Evolutionary conservation across 257 asterid species (phyloP).

Genomic region (Ophiorrhiza pumila): DNA sequence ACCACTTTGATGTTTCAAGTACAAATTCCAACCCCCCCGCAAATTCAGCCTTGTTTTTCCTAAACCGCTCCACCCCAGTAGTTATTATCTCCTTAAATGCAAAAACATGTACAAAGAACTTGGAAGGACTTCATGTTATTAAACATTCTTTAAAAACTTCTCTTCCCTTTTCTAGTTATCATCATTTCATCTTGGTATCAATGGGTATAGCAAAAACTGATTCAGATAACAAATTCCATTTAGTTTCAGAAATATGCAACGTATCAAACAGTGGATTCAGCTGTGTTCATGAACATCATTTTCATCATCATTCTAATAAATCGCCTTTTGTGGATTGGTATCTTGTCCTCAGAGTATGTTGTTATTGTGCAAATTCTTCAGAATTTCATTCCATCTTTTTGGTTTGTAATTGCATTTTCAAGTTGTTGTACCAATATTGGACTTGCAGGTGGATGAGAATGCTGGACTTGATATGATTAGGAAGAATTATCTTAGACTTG

Average conservation of each 20-base stretch:
- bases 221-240: constrained; percentile 39
- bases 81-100: constrained; percentile 5
- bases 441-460: constrained; percentile 57
- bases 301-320: constrained; percentile 19
- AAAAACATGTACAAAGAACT: not conserved
- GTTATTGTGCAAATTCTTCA: not conserved
- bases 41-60: constrained; percentile 42
- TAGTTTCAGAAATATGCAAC: constrained; percentile 49
- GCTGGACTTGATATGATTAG: constrained; percentile 42
- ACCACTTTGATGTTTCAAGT: constrained; percentile 36
- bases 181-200: not conserved
- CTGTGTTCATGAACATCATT: constrained; percentile 39
- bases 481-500: constrained; percentile 62
- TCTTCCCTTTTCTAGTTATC: not conserved
- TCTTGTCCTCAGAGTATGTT: constrained; percentile 57
- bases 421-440: not conserved
- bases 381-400: not conserved
- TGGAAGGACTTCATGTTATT: not conserved
- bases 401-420: not conserved
- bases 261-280: constrained; percentile 33
- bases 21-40: constrained; percentile 19
- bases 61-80: constrained; percentile 55
- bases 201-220: constrained; percentile 42
- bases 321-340: constrained; percentile 61
- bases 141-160: not conserved